A percentile compares a stretch with the other conserved stretches of the same genome.
Conservation (phyloP, 768 basidiomycete genomes). For the Podaxis carcinomalis region DNA sequence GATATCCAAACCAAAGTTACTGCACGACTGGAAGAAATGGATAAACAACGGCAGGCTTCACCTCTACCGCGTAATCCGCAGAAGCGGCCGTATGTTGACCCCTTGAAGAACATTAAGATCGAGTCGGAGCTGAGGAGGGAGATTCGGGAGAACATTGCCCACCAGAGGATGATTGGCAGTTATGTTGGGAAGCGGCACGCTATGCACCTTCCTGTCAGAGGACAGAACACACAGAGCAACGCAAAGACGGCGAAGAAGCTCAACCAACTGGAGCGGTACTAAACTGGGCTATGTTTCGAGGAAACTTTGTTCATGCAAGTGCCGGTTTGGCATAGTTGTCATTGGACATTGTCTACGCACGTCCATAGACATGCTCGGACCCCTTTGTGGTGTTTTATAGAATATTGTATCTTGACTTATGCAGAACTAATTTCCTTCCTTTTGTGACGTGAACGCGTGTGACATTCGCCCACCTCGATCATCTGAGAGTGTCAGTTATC, state of each 20-base stretch:
- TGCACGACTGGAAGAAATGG: slow-evolving; percentile 19
- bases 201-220: slow-evolving; percentile 89
- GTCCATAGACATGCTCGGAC: background rate
- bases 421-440: background rate
- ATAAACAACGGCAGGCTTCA: slow-evolving; percentile 26
- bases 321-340: background rate
- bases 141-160: slow-evolving; percentile 87
- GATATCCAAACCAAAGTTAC: slow-evolving; percentile 38
- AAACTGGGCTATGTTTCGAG: background rate
- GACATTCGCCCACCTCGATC: background rate
- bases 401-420: background rate
- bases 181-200: slow-evolving; percentile 93
- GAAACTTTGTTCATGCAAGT: background rate
- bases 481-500: background rate
- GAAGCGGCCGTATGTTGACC: slow-evolving; percentile 39
- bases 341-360: background rate
- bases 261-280: slow-evolving; percentile 73
- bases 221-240: slow-evolving; percentile 90
- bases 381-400: background rate
- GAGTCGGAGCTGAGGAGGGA: slow-evolving; percentile 83
- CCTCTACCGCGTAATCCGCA: slow-evolving; percentile 20
- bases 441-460: slow-evolving; percentile 21
- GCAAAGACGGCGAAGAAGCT: slow-evolving; percentile 88
- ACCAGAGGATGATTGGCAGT: slow-evolving; percentile 90
- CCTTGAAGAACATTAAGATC: slow-evolving; percentile 71